phyloP scores from a whole-genome alignment of 345 rosid species.

The Ricinus communis region DNA sequence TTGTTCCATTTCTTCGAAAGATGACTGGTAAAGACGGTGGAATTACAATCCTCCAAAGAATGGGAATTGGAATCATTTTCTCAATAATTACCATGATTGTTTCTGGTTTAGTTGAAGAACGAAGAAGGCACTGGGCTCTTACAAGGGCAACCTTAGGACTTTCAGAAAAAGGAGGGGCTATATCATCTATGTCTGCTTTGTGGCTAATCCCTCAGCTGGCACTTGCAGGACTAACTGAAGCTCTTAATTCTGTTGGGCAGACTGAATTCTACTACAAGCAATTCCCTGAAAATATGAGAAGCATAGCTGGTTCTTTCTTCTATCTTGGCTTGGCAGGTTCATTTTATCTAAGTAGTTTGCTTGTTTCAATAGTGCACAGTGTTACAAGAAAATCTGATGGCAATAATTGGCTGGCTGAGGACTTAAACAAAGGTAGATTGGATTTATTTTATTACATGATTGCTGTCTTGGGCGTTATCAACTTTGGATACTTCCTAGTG shows the following conservation, averaged over 20 bases:
- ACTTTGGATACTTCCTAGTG: constrained; percentile 19
- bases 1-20: constrained; percentile 43
- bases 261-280: constrained; percentile 31
- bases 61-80: constrained; percentile 22
- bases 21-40: constrained; percentile 46
- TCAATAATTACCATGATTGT: constrained; percentile 1
- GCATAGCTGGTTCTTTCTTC: constrained; percentile 19
- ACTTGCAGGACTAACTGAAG: constrained; percentile 24
- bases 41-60: constrained; percentile 26
- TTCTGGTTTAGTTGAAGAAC: constrained; percentile 16
- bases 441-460: constrained; percentile 23
- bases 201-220: constrained; percentile 31
- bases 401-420: constrained; percentile 27
- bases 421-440: constrained; percentile 26
- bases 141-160: constrained; percentile 12
- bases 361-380: constrained; percentile 13
- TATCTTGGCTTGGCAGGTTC: constrained; percentile 8
- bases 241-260: constrained; percentile 14
- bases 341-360: constrained; percentile 10
- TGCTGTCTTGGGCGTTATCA: constrained; percentile 17
- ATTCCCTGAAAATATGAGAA: constrained; percentile 33
- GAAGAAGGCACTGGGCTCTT: constrained; percentile 7
- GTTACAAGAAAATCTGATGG: not conserved
- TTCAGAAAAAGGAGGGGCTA: not conserved
- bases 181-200: constrained; percentile 16